phyloP scores from a whole-genome alignment of 768 basidiomycete species.

The Boletus rubescentipes region DNA sequence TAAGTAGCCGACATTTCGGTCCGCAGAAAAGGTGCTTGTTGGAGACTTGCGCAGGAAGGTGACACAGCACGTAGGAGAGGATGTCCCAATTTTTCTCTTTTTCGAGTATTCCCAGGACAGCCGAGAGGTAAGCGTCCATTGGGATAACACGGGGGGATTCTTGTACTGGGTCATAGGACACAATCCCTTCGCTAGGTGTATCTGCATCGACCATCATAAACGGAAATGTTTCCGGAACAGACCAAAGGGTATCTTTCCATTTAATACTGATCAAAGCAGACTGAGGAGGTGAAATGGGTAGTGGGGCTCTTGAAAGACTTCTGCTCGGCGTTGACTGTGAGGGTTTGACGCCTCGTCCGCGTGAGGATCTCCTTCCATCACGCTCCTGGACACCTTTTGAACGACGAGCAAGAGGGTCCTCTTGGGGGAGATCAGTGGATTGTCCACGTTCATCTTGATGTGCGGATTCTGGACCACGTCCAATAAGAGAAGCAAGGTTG shows the following conservation, averaged over 20 bases:
- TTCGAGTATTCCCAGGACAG: constrained; percentile 64
- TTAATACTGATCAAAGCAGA: constrained; percentile 30
- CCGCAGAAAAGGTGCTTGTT: constrained; percentile 99
- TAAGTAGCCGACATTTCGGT: constrained; percentile 63
- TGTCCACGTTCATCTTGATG: constrained; percentile 28
- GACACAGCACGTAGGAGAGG: constrained; percentile 86
- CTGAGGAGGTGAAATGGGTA: constrained; percentile 28
- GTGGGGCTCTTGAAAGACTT: constrained; percentile 59
- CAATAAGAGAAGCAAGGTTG: constrained; percentile 63
- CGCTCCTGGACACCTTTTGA: constrained; percentile 51
- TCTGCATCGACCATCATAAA: constrained; percentile 57
- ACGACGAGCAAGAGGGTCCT: constrained; percentile 40
- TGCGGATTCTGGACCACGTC: constrained; percentile 40
- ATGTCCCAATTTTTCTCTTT: constrained; percentile 89
- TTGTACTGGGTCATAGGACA: constrained; percentile 59
- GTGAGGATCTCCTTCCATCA: constrained; percentile 49
- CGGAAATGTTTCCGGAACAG: constrained; percentile 61
- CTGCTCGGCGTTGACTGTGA: constrained; percentile 52
- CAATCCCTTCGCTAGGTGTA: constrained; percentile 64
- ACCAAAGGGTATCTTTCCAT: constrained; percentile 58
- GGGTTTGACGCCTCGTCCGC: constrained; percentile 47
- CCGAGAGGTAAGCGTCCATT: constrained; percentile 69
- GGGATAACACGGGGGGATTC: constrained; percentile 55
- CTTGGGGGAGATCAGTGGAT: constrained; percentile 22
- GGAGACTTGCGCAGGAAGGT: constrained; percentile 85